A percentile compares a stretch with the other conserved stretches of the same genome.
These are phyloP conservation scores for Calonectria pseudoturangicola DNA, from an alignment of 2,329 filamentous ascomycete genomes.

Conservation along the genomic window DNA sequence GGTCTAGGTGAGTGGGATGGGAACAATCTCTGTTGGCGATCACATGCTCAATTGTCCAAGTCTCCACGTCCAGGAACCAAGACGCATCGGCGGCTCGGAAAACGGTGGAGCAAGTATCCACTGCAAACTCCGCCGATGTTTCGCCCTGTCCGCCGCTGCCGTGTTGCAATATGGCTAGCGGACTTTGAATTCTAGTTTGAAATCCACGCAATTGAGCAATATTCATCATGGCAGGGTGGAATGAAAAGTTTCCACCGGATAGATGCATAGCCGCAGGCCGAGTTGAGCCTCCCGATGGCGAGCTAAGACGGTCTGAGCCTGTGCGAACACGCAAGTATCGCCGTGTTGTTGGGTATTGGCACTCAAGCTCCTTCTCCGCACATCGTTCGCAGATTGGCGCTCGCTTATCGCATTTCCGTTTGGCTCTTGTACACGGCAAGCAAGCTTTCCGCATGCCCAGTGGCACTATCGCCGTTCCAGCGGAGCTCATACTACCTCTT, in stretches of 20 bases:
- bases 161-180: not conserved
- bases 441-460: slow-evolving; percentile 27
- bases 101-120: not conserved
- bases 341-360: slow-evolving; percentile 33
- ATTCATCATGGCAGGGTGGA: not conserved
- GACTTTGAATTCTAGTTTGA: not conserved
- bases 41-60: slow-evolving; percentile 25
- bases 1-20: slow-evolving; percentile 20
- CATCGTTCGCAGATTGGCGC: slow-evolving; percentile 37
- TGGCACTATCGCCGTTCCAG: not conserved
- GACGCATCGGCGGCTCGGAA: not conserved
- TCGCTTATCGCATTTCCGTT: slow-evolving; percentile 37
- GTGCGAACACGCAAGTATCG: not conserved
- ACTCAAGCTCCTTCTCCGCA: slow-evolving; percentile 37
- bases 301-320: not conserved
- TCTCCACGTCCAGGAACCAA: slow-evolving; percentile 23
- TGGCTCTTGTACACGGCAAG: slow-evolving; percentile 37
- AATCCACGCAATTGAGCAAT: not conserved
- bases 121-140: not conserved
- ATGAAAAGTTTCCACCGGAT: not conserved
- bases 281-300: not conserved
- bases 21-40: slow-evolving; percentile 1
- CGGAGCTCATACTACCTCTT: not conserved
- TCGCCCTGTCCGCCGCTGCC: not conserved
- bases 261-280: not conserved